Base-by-base conservation (phyloP, 306 rosid species). In the Malus asiatica region DNA sequence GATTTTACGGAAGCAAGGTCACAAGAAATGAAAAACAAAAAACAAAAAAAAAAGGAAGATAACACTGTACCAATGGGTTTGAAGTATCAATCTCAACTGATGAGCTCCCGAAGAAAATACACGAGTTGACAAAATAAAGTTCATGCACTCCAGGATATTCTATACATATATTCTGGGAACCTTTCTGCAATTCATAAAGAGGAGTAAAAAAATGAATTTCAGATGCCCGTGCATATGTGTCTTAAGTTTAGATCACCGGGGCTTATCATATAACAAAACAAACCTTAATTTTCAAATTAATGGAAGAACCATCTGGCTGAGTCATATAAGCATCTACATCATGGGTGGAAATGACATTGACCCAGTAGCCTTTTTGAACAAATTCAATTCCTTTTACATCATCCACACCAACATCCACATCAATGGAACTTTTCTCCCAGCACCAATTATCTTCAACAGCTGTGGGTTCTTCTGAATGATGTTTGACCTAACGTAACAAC, bases 71-170 rank as follows among this genome's bases (percentile, higher is more conserved):
- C 91, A 15, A 84, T 66, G 85, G 89, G 77, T 83, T 86, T 53
- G 75, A 85, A 63, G 99, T 88, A 76, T 96, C 89, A 70, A 90
- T 83, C 85, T 86, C 85, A 82, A 90, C 79, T 46, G 96, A 80
- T 58, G 97, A 90, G 80, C 93, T 87, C 81, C 98, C 99, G 77
- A 96, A 96, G 87, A 84, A 92, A 84, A 96, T 76, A 85, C 99
- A 92, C 0, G 99, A 89, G 91, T 92, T 84, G 72, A 73, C 83
- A 78, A 90, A 85, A 77, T 81, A 82, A 85, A 96, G 88, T 76
- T 96, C 97, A 71, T 92, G 98, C 80, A 88, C 87, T 77, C 99
- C 99, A 62, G 99, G 96, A 79, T 87, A 81, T 77, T 87, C 93
- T 65, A 90, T 81, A 69, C 99, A 89, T 78, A 96, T 77, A 71